phyloP scores from a whole-genome alignment of 352 stramenopile genomes.

The Phytophthora pisi region DNA sequence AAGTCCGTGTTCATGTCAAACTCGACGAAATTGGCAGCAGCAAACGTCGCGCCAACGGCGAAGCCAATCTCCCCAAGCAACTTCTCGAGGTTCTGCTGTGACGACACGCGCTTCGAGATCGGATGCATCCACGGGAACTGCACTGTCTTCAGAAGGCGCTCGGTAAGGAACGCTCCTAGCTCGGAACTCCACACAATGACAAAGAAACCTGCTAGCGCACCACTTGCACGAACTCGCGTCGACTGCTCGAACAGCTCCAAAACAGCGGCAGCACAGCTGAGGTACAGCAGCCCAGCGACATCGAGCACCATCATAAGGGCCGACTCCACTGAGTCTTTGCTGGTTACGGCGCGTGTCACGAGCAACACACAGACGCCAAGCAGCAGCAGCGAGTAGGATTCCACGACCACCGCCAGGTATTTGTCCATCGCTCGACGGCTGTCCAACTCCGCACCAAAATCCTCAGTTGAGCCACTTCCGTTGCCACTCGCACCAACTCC shows the following conservation, averaged over 20 bases:
- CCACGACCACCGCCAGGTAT: conserved; percentile 48
- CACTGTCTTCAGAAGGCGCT: conserved; percentile 48
- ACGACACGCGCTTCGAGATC: conserved; percentile 52
- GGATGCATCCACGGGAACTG: conserved; percentile 67
- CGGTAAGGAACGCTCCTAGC: conserved; percentile 56
- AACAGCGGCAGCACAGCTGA: conserved; percentile 49
- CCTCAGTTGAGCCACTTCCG: conserved; percentile 11
- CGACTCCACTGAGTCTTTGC: conserved; percentile 71
- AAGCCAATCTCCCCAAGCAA: conserved; percentile 51
- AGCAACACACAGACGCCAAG: conserved; percentile 49
- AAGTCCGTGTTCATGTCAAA: conserved; percentile 41
- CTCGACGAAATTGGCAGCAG: conserved; percentile 38
- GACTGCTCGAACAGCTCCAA: conserved; percentile 59
- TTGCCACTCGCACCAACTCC: conserved; percentile 1
- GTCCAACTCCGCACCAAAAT: conserved; percentile 12
- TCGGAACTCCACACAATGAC: conserved; percentile 64
- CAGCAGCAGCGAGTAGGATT: conserved; percentile 63
- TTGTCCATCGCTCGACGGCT: conserved; percentile 33
- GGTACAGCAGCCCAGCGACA: conserved; percentile 54
- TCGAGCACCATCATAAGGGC: conserved; percentile 62
- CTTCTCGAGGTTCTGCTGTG: conserved; percentile 66
- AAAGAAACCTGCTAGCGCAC: conserved; percentile 53
- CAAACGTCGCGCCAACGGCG: conserved; percentile 41
- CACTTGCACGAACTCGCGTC: conserved; percentile 22
- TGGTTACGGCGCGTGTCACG: conserved; percentile 52